phyloP scores from a whole-genome alignment of 306 rosid genomes.

The Ammopiptanthus mongolicus region DNA sequence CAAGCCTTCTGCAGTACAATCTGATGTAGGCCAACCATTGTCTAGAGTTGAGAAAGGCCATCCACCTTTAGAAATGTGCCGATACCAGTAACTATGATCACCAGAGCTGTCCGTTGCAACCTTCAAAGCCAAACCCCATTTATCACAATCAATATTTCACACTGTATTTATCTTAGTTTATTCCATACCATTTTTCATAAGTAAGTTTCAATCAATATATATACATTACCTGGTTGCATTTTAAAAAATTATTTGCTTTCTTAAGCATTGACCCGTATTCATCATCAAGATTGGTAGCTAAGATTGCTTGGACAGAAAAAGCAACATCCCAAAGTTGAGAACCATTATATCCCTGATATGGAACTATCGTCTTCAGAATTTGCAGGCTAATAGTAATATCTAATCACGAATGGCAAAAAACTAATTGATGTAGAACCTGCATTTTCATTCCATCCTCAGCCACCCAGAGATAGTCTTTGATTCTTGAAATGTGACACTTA shows the following conservation, averaged over 20 bases:
- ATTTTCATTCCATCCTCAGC: constrained; percentile 94
- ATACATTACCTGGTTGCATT: constrained; percentile 47
- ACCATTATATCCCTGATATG: constrained; percentile 61
- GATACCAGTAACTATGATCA: constrained; percentile 43
- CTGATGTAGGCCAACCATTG: constrained; percentile 66
- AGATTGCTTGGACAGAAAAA: constrained; percentile 64
- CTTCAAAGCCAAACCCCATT: constrained; percentile 15
- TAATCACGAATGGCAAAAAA: not conserved
- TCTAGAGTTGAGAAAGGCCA: constrained; percentile 79
- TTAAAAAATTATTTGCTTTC: constrained; percentile 55
- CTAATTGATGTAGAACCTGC: constrained; percentile 46
- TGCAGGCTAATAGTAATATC: not conserved
- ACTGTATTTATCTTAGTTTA: not conserved
- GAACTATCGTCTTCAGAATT: not conserved
- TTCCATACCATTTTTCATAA: not conserved
- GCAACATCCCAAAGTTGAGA: constrained; percentile 72
- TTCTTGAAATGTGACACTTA: constrained; percentile 59
- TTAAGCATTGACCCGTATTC: constrained; percentile 51
- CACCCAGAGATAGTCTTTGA: constrained; percentile 78
- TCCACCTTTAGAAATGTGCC: constrained; percentile 68
- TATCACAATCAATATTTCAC: not conserved
- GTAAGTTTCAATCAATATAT: not conserved
- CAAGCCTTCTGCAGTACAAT: constrained; percentile 71
- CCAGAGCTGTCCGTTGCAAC: constrained; percentile 35
- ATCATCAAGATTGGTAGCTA: constrained; percentile 44